A percentile compares a stretch with the other conserved stretches of the same genome.
These are phyloP conservation scores for Spathaspora hagerdaliae DNA, from an alignment of 805 yeast genomes.

Conservation along the genomic window DNA sequence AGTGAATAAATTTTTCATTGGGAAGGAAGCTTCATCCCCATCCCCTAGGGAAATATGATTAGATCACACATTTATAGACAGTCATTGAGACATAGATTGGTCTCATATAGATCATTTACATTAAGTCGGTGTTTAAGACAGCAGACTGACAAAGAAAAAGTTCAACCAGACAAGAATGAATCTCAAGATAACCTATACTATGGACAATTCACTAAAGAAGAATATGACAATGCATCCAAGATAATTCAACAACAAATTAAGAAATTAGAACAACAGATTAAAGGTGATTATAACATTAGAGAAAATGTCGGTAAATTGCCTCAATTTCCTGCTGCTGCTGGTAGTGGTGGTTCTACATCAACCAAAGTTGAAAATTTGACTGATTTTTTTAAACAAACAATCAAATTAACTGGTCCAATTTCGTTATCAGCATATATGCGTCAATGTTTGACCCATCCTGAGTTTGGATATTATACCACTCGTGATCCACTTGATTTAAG, in stretches of 20 bases:
- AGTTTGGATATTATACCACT: slow-evolving; percentile 74
- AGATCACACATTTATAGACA: too few species aligned
- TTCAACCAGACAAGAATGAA: too few species aligned
- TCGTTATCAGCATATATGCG: slow-evolving; percentile 72
- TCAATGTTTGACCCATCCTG: slow-evolving; percentile 76
- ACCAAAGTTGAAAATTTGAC: slow-evolving; percentile 21
- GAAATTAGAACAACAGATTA: slow-evolving; percentile 31
- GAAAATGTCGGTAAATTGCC: slow-evolving; percentile 34
- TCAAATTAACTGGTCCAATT: slow-evolving; percentile 72
- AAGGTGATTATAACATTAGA: slow-evolving; percentile 32
- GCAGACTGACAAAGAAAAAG: too few species aligned
- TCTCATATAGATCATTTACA: too few species aligned
- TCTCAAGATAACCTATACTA: too few species aligned
- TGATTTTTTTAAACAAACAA: slow-evolving; percentile 44
- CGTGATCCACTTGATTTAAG: slow-evolving; percentile 62
- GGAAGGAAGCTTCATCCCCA: too few species aligned
- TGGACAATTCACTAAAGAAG: slow-evolving; percentile 34
- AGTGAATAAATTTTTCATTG: too few species aligned
- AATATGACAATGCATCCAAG: slow-evolving; percentile 36
- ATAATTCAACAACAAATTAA: slow-evolving; percentile 27
- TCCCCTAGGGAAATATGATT: too few species aligned
- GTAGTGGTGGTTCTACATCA: too few species aligned
- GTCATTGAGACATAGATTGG: too few species aligned
- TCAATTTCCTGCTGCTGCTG: slow-evolving; percentile 35
- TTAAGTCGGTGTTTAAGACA: too few species aligned